These are phyloP conservation scores for Quercus glauca DNA, from an alignment of 306 rosid species.

Conservation along the genomic window DNA sequence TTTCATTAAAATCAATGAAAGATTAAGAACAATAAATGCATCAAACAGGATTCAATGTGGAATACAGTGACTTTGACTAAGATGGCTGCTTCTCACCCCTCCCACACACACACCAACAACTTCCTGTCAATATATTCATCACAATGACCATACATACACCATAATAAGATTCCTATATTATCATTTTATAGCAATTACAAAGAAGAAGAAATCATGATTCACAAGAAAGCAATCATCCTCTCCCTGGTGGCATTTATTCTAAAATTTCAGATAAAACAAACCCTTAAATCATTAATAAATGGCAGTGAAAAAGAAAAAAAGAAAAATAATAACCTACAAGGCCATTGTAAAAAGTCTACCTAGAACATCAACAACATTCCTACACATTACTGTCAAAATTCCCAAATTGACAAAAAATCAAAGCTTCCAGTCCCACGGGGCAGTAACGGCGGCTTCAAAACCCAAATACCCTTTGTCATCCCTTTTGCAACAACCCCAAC, in stretches of 20 bases:
- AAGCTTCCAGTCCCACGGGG: background rate
- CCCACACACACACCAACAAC: background rate
- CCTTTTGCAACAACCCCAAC: background rate
- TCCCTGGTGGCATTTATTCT: background rate
- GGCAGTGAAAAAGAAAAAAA: background rate
- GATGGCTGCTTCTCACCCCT: background rate
- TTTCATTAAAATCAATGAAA: no score
- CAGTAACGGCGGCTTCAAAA: background rate
- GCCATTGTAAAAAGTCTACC: background rate
- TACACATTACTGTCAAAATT: background rate
- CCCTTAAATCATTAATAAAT: background rate
- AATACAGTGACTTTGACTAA: background rate
- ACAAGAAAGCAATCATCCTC: background rate
- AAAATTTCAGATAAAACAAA: background rate
- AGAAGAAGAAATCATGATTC: background rate
- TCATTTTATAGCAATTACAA: background rate
- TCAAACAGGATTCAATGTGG: background rate
- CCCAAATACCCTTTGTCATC: background rate
- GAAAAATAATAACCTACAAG: no score
- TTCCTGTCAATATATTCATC: background rate
- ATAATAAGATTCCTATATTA: background rate
- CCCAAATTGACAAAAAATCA: background rate
- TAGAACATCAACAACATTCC: background rate
- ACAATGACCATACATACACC: background rate
- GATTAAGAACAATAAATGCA: no score